These are phyloP conservation scores for Arabidopsis lyrata DNA, from an alignment of 441 rosid genomes.

Conservation along the genomic window DNA sequence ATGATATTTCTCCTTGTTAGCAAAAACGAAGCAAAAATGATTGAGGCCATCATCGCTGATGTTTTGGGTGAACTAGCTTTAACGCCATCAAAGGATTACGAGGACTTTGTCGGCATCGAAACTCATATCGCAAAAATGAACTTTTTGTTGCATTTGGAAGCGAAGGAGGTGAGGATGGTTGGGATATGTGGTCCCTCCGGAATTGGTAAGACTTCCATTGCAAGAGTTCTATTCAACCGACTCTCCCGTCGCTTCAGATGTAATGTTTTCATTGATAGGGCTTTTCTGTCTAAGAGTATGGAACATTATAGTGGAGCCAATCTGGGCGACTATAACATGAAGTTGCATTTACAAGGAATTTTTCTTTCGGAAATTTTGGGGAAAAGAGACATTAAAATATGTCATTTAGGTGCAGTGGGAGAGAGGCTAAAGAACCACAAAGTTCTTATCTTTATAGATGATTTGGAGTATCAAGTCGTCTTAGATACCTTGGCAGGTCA, in stretches of 20 bases:
- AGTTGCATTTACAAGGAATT: not conserved
- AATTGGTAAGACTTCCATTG: not conserved
- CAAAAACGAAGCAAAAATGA: not conserved
- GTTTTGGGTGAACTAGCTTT: not conserved
- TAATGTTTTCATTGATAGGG: not conserved
- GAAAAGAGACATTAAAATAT: too few species aligned
- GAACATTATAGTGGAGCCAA: too few species aligned
- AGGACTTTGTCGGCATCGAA: too few species aligned
- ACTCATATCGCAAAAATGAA: too few species aligned
- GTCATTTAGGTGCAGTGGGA: not conserved
- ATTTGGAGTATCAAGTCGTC: not conserved
- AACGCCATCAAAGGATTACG: not conserved
- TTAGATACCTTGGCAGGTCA: not conserved
- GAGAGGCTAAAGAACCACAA: not conserved
- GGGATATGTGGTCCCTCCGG: not conserved
- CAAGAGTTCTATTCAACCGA: not conserved
- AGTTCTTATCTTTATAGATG: not conserved
- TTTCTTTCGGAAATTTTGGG: not conserved
- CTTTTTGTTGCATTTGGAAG: too few species aligned
- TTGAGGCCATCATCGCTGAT: too few species aligned
- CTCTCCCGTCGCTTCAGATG: not conserved
- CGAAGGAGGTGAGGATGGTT: too few species aligned
- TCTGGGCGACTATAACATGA: not conserved
- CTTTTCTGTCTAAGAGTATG: not conserved
- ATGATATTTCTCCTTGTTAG: too few species aligned